Conservation (phyloP, 768 basidiomycete genomes). For the Epithele typhae region DNA sequence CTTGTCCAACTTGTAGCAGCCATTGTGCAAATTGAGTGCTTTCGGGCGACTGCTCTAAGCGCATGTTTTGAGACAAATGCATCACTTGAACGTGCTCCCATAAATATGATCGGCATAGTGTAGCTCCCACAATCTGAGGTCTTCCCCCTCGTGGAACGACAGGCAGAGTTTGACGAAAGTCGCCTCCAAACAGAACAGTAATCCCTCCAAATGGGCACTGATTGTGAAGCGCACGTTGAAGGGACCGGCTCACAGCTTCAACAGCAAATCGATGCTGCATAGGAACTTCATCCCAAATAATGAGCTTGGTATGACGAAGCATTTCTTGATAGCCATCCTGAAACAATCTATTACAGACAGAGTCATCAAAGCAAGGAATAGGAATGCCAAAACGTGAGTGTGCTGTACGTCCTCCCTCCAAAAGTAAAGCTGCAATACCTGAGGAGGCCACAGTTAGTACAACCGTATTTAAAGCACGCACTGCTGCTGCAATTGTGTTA, state of each 20-base stretch:
- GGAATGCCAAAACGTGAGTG: constrained; percentile 49
- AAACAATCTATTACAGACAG: constrained; percentile 30
- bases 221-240: constrained; percentile 29
- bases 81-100: constrained; percentile 3
- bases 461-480: constrained; percentile 24
- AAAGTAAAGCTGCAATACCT: constrained; percentile 42
- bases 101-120: background rate
- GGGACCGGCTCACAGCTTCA: constrained; percentile 38
- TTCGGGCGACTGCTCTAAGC: background rate
- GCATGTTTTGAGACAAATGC: background rate
- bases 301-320: constrained; percentile 26
- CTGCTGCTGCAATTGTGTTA: constrained; percentile 28
- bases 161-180: constrained; percentile 45
- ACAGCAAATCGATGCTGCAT: constrained; percentile 33
- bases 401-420: constrained; percentile 40
- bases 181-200: constrained; percentile 40
- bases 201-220: constrained; percentile 38
- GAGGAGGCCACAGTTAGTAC: constrained; percentile 15
- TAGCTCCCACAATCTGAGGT: constrained; percentile 34
- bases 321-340: constrained; percentile 29
- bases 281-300: constrained; percentile 42
- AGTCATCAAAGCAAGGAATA: constrained; percentile 25
- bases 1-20: constrained; percentile 15
- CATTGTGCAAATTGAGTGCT: constrained; percentile 8
- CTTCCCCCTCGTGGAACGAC: constrained; percentile 35